Percentiles rank a stretch among this genome's conserved stretches.
phyloP scores from a whole-genome alignment of 2,329 filamentous ascomycete genomes.

The Neofusicoccum umdonicola region DNA sequence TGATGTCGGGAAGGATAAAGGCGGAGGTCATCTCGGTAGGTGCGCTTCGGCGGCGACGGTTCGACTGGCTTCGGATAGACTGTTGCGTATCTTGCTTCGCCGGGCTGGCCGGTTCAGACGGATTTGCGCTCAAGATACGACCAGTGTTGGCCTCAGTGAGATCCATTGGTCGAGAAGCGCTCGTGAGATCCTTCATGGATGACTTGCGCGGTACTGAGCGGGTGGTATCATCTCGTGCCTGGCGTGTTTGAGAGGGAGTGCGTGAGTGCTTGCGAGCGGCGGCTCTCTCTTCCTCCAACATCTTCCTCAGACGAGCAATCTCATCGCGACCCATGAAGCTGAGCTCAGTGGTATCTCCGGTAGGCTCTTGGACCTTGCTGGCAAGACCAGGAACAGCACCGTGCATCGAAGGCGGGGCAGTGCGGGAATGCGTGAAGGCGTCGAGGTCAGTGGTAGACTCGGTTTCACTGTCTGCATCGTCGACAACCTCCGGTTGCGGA shows the following conservation, averaged over 20 bases:
- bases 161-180: constrained; percentile 14
- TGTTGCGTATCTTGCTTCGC: constrained; percentile 40
- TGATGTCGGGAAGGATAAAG: constrained; percentile 64
- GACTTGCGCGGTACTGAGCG: constrained; percentile 25
- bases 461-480: constrained; percentile 30
- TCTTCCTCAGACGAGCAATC: constrained; percentile 54
- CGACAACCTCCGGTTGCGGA: constrained; percentile 13
- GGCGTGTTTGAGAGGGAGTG: constrained; percentile 25
- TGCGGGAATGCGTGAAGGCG: constrained; percentile 9
- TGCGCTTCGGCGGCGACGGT: constrained; percentile 50
- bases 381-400: constrained; percentile 22
- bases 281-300: constrained; percentile 54
- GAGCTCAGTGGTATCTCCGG: constrained; percentile 48
- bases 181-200: constrained; percentile 19
- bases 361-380: not conserved
- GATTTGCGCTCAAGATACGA: constrained; percentile 13
- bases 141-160: constrained; percentile 15
- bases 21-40: constrained; percentile 61
- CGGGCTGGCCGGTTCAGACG: constrained; percentile 18
- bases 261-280: constrained; percentile 23
- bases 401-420: constrained; percentile 21
- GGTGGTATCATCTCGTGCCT: constrained; percentile 42
- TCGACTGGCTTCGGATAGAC: constrained; percentile 50
- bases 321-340: constrained; percentile 54
- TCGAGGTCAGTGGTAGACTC: constrained; percentile 40